A percentile compares a stretch with the other conserved stretches of the same genome.
phyloP scores from a whole-genome alignment of 2,329 filamentous ascomycete species.

The Colletotrichum spaethianum region DNA sequence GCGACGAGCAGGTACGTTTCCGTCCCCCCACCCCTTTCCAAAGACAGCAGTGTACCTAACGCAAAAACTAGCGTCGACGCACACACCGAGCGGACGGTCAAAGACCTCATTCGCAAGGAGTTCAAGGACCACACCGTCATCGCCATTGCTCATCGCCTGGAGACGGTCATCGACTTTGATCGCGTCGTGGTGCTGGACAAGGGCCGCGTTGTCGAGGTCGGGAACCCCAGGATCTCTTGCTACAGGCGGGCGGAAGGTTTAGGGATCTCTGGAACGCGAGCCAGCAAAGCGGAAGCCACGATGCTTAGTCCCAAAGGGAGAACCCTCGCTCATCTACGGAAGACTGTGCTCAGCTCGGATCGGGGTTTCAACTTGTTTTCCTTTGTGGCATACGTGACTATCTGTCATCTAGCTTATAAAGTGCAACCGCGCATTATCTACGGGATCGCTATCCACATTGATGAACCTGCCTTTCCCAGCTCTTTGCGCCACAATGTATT shows the following conservation, averaged over 20 bases:
- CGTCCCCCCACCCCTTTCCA: not conserved
- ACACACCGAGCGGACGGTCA: constrained; percentile 51
- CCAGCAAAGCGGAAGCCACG: not conserved
- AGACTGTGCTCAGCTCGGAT: not conserved
- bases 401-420: constrained; percentile 7
- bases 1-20: constrained; percentile 47
- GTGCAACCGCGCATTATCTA: not conserved
- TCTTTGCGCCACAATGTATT: constrained; percentile 60
- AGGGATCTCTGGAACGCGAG: constrained; percentile 34
- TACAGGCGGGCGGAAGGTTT: constrained; percentile 26
- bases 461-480: constrained; percentile 65
- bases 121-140: constrained; percentile 66
- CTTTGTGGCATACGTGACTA: not conserved
- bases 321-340: too few relatives aligned
- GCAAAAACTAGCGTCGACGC: constrained; percentile 48
- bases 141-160: constrained; percentile 56
- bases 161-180: constrained; percentile 59
- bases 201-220: constrained; percentile 39
- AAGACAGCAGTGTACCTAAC: not conserved
- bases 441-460: constrained; percentile 60
- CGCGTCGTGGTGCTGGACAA: constrained; percentile 40
- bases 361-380: not conserved
- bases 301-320: not conserved
- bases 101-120: constrained; percentile 48
- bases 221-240: constrained; percentile 24